Evolutionary conservation across 2,329 filamentous ascomycete species (phyloP), one percentile per base, ranked within the genome.

Genomic region (Colletotrichum sp.): DNA sequence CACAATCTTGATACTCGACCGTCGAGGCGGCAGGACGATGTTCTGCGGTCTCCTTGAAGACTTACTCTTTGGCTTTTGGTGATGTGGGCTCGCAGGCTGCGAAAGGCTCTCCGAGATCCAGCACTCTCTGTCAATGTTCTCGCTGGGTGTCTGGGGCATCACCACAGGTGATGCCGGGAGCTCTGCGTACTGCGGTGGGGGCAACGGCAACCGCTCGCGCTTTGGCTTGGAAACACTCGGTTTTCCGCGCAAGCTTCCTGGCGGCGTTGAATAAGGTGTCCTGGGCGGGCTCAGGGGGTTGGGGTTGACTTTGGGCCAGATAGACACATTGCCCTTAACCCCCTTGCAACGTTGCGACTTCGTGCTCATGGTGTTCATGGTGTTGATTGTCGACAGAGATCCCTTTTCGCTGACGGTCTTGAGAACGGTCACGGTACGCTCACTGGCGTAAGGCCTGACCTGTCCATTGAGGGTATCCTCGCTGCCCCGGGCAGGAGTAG

Each of bases 381-480:
- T 75, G 21, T 66, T 9, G 30, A 73, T 8, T 12, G 68, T 72
- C 30, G 81, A 82, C 3, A 69, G 39, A 16, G 82, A 83, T 79
- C 87, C 85, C 18, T 78, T 79, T 76, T 87, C 85, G n/a, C 78
- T 78, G 8, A 86, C 82, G 2, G 86, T 82, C 13, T 84, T 83
- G 24, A 86, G 78, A 8, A 82, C 81, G 5, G 82, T 84, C 10
- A 81, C 79, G 8, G 77, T 69, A 55, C 79, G 75, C 18, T 76
- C 79, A 74, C 8, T 77, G 44, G 55, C 78, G 75, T 66, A 78
- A 77, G 21, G 73, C 68, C 60, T 79, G 76, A 36, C 70, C 62
- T 2, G 78, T 75, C 30, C 52, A 21, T 65, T 69, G 64, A 59
- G 65, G 62, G 24, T 70, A 36, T 74, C 71, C 8, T 55, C 69